Conservation (phyloP, 2,329 filamentous ascomycete genomes). For the Claviceps capensis region DNA sequence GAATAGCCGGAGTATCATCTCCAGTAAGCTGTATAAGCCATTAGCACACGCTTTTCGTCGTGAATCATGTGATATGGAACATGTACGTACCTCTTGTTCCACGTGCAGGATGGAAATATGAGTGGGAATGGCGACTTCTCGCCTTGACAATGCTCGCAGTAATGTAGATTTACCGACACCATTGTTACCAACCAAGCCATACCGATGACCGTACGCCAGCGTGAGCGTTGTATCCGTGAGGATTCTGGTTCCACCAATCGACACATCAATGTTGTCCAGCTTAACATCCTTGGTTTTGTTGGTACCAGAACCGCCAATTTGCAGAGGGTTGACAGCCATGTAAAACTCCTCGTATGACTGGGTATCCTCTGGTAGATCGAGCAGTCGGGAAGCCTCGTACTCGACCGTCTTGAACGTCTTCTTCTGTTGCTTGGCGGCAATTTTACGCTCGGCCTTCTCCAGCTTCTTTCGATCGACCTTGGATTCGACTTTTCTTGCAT, state of each 20-base stretch:
- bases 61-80: too few relatives aligned
- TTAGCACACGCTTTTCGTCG: constrained; percentile 5
- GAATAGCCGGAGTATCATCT: constrained; percentile 87
- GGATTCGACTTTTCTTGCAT: constrained; percentile 86
- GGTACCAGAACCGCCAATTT: constrained; percentile 57
- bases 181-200: constrained; percentile 97
- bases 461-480: constrained; percentile 98
- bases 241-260: constrained; percentile 79
- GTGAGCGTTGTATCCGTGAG: constrained; percentile 83
- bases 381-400: constrained; percentile 84
- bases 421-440: constrained; percentile 95
- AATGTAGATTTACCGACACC: constrained; percentile 98
- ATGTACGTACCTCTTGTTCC: constrained; percentile 70
- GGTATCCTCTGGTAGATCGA: constrained; percentile 68
- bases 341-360: constrained; percentile 99
- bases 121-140: constrained; percentile 88
- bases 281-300: constrained; percentile 99
- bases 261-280: constrained; percentile 88
- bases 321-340: constrained; percentile 97
- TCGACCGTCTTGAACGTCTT: constrained; percentile 97
- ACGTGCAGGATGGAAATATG: constrained; percentile 99
- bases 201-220: constrained; percentile 81
- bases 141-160: constrained; percentile 74
- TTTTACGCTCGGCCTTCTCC: constrained; percentile 95
- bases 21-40: constrained; percentile 55